A percentile compares a stretch with the other conserved stretches of the same genome.
phyloP scores from a whole-genome alignment of 1,139 yeast genomes.

The Hyphopichia fennica region DNA sequence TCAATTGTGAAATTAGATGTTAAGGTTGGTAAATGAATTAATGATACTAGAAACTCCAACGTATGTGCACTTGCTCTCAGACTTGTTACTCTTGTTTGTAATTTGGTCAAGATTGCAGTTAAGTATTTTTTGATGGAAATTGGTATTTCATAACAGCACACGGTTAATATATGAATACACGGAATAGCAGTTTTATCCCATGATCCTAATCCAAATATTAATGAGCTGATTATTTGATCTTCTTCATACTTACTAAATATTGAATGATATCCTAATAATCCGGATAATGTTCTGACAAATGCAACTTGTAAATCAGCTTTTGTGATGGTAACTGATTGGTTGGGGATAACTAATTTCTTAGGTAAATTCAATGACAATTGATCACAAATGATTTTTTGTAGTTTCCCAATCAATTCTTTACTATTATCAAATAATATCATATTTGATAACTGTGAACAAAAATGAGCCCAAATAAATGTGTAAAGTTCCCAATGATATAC shows the following conservation, averaged over 20 bases:
- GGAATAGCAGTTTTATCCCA: slow-evolving; percentile 83
- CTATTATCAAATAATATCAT: slow-evolving; percentile 52
- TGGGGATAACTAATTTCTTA: slow-evolving; percentile 39
- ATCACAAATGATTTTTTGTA: slow-evolving; percentile 56
- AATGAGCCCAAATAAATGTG: slow-evolving; percentile 65
- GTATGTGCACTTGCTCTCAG: slow-evolving; percentile 72
- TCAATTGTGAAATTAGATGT: slow-evolving; percentile 74
- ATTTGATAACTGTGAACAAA: slow-evolving; percentile 72
- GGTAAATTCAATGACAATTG: slow-evolving; percentile 59
- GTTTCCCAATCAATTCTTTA: slow-evolving; percentile 41
- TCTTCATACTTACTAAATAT: slow-evolving; percentile 61
- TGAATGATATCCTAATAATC: slow-evolving; percentile 66
- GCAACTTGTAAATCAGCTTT: slow-evolving; percentile 70
- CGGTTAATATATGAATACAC: slow-evolving; percentile 70
- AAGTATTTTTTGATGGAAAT: slow-evolving; percentile 67
- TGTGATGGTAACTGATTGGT: slow-evolving; percentile 26
- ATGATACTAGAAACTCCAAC: slow-evolving; percentile 67
- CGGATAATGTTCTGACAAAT: slow-evolving; percentile 62
- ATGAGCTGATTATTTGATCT: slow-evolving; percentile 66
- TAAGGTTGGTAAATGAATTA: slow-evolving; percentile 65
- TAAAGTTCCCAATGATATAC: slow-evolving; percentile 72
- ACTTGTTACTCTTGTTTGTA: slow-evolving; percentile 75
- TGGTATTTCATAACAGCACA: slow-evolving; percentile 82
- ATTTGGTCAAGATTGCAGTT: slow-evolving; percentile 61
- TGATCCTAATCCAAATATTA: slow-evolving; percentile 64